Base-by-base conservation (phyloP, 1,284 basidiomycete species). In the Lignosus rhinocerotis region DNA sequence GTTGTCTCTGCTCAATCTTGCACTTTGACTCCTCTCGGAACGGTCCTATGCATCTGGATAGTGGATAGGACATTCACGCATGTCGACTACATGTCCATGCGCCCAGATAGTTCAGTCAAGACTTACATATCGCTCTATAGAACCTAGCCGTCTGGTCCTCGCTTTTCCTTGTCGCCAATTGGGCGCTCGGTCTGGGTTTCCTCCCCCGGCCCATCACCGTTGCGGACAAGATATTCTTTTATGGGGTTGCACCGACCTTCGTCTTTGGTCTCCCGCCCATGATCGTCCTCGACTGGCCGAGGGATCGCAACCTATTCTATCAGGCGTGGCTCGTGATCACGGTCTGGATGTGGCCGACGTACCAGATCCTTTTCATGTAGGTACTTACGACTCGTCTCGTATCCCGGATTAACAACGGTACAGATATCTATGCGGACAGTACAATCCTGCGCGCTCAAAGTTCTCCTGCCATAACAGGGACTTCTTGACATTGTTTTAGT, bases 221-320 rank as follows among this genome's bases (percentile, higher is more conserved):
- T 0, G 68, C 82, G 19, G 85, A 88, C 68, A 78, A 85, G 62
- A 77, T 83, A 32, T 90, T 86, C 70, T 78, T 84, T 62, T 91
- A 83, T 67, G 87, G 77, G 11, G 82, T 87, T 66, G 68, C 72
- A 12, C 78, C 80, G 1, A 62, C 72, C 1, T 60, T 82, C 46
- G 76, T 74, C 7, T 66, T 82, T 36, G 76, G 75, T 1, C 64
- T 81, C 30, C 60, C 75, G 39, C 70, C 83, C 44, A 79, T 90
- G 75, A 80, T 91, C 61, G 75, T 87, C 52, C 87, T 80, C 63
- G 86, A 92, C 73, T 84, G 84, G 76, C 88, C 88, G 1, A 79
- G 85, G 39, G 80, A 85, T 57, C 77, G 80, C n/a, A 76, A 77
- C 7, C 70, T 75, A 16, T 68, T 82, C 8, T 93, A 91, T 70